Evolutionary conservation across 129 eudicot species (phyloP).

Genomic region (Chrysanthemum makinoi): DNA sequence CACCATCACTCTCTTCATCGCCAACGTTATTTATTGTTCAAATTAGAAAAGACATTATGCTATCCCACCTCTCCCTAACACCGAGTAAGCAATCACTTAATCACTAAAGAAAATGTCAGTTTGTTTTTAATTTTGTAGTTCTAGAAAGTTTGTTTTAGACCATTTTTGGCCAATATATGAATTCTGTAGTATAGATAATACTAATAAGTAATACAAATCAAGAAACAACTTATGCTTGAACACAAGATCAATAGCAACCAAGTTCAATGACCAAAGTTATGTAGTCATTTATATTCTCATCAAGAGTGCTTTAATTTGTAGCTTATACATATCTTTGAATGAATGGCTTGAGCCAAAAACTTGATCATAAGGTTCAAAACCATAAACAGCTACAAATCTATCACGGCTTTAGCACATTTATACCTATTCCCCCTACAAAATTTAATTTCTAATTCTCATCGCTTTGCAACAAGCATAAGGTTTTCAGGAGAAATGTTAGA

Average conservation of each 20-base stretch:
- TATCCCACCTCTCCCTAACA: too few relatives aligned
- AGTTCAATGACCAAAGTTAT: too few relatives aligned
- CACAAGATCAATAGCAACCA: too few relatives aligned
- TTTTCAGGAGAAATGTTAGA: constrained; percentile 79
- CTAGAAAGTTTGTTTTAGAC: neutral
- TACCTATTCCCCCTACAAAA: neutral
- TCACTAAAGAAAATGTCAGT: neutral
- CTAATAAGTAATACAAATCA: too few relatives aligned
- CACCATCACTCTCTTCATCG: too few relatives aligned
- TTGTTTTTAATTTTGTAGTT: neutral
- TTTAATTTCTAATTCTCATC: neutral
- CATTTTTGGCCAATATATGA: neutral
- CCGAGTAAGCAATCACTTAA: too few relatives aligned
- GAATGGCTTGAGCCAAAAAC: neutral
- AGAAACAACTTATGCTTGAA: too few relatives aligned
- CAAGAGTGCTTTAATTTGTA: neutral
- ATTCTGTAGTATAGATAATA: neutral
- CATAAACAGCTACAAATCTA: neutral
- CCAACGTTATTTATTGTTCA: too few relatives aligned
- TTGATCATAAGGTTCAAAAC: neutral
- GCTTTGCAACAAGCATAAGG: constrained; percentile 61
- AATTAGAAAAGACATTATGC: too few relatives aligned
- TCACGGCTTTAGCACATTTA: too few relatives aligned
- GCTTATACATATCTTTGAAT: neutral
- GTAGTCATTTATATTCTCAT: neutral